Percentiles rank a stretch among this genome's conserved stretches.
Evolutionary conservation across 805 yeast genomes (phyloP).

Genomic region (Monosporozyma yasuniensis): DNA sequence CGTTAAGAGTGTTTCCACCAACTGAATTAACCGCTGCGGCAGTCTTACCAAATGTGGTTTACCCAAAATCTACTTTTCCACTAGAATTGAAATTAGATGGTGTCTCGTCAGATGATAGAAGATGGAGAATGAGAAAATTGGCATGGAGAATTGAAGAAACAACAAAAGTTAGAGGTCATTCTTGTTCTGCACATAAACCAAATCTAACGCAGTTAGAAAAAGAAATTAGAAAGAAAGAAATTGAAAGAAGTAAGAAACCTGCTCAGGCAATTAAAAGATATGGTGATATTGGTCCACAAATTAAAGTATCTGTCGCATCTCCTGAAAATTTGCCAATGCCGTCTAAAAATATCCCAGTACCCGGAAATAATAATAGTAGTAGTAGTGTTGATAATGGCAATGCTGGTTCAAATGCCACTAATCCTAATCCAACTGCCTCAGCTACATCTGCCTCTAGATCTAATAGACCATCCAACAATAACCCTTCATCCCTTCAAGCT

Average conservation of each 20-base stretch:
- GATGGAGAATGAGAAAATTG: slow-evolving; percentile 91
- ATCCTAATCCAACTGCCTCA: neutral
- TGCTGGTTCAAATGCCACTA: neutral
- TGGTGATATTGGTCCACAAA: slow-evolving; percentile 33
- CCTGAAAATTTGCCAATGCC: slow-evolving; percentile 24
- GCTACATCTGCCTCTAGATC: neutral
- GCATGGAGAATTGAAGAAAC: slow-evolving; percentile 85
- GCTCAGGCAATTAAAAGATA: slow-evolving; percentile 28
- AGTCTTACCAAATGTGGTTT: slow-evolving; percentile 77
- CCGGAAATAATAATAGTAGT: neutral
- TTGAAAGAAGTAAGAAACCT: slow-evolving; percentile 32
- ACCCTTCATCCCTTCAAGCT: neutral
- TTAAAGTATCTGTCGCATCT: slow-evolving; percentile 29
- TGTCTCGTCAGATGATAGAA: slow-evolving; percentile 42
- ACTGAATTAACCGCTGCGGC: slow-evolving; percentile 84
- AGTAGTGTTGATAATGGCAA: slow-evolving; percentile 2
- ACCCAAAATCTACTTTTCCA: slow-evolving; percentile 80
- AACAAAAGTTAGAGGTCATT: slow-evolving; percentile 48
- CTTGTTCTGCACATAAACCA: slow-evolving; percentile 49
- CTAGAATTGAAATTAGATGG: slow-evolving; percentile 77
- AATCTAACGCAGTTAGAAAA: slow-evolving; percentile 35
- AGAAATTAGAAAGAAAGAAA: slow-evolving; percentile 25
- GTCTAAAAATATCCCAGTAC: neutral
- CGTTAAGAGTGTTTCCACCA: slow-evolving; percentile 90
- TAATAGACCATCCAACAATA: neutral